Conservation (phyloP, 2,329 filamentous ascomycete species). For the Akanthomyces dipterigenus region DNA sequence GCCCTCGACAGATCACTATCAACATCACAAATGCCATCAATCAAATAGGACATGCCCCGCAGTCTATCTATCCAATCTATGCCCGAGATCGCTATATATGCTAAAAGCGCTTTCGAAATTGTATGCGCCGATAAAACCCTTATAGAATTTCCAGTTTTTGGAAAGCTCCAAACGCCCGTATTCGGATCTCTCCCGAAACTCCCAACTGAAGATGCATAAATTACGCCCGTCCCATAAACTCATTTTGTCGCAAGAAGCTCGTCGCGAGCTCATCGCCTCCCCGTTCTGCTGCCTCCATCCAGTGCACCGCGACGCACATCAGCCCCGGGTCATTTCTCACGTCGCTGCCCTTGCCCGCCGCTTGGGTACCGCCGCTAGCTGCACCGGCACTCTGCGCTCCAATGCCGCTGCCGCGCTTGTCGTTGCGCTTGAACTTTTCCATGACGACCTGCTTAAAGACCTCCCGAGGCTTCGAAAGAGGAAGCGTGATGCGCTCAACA, state of each 20-base stretch:
- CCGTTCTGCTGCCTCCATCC: slow-evolving; percentile 85
- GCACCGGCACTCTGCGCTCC: slow-evolving; percentile 18
- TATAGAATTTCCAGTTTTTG: neutral
- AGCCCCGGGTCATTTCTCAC: slow-evolving; percentile 72
- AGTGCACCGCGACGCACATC: slow-evolving; percentile 93
- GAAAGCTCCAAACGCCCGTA: neutral
- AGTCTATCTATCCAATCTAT: slow-evolving; percentile 11
- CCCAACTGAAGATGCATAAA: neutral
- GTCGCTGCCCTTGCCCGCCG: slow-evolving; percentile 34
- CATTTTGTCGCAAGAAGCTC: slow-evolving; percentile 69
- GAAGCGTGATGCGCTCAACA: slow-evolving; percentile 71
- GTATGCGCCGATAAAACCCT: neutral
- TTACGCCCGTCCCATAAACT: slow-evolving; percentile 30
- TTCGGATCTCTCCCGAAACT: neutral
- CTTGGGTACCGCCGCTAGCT: neutral
- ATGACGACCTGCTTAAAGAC: slow-evolving; percentile 87
- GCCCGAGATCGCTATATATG: neutral
- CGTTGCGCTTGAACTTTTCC: slow-evolving; percentile 52
- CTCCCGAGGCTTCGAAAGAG: slow-evolving; percentile 75
- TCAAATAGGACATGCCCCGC: neutral
- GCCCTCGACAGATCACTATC: neutral
- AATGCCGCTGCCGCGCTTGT: slow-evolving; percentile 20
- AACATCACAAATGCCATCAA: neutral
- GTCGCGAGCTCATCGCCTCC: slow-evolving; percentile 83
- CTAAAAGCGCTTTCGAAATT: neutral